These are phyloP conservation scores for Blastocystis sp. DNA, from an alignment of 352 stramenopile genomes.

Conservation along the genomic window DNA sequence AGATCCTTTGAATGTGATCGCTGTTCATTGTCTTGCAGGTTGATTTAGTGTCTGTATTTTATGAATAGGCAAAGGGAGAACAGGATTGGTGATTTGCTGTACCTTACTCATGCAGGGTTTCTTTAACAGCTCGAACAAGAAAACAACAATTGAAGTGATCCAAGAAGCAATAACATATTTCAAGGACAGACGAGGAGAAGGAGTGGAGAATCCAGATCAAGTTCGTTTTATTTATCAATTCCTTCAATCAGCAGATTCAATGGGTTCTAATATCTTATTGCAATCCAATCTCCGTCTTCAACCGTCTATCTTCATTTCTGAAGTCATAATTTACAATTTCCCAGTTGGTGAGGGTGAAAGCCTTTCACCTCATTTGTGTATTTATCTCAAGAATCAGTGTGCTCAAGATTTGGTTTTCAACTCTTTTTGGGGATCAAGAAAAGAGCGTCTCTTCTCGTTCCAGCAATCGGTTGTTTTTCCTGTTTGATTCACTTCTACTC, in stretches of 20 bases:
- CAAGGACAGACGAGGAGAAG: slow-evolving; percentile 40
- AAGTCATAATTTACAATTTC: slow-evolving; percentile 52
- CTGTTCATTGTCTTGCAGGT: slow-evolving; percentile 58
- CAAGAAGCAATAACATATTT: slow-evolving; percentile 55
- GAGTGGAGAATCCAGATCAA: slow-evolving; percentile 57
- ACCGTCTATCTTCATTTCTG: neutral
- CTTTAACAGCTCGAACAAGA: slow-evolving; percentile 22
- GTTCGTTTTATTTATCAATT: slow-evolving; percentile 59
- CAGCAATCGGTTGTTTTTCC: slow-evolving; percentile 3
- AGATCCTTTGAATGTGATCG: slow-evolving; percentile 49
- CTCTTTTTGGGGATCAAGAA: neutral
- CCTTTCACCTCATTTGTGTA: neutral
- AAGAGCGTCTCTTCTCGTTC: neutral
- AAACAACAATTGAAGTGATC: neutral
- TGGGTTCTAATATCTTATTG: slow-evolving; percentile 44
- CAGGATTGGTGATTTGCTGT: slow-evolving; percentile 33
- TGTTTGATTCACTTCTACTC: neutral
- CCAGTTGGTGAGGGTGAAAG: slow-evolving; percentile 21
- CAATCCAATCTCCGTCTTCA: neutral
- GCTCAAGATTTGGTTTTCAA: slow-evolving; percentile 1
- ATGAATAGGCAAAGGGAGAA: slow-evolving; percentile 43
- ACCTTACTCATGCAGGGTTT: slow-evolving; percentile 51
- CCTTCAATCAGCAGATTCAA: slow-evolving; percentile 33
- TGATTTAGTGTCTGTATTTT: neutral
- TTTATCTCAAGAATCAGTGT: slow-evolving; percentile 45